These are phyloP conservation scores for Rhodofomes roseus DNA, from an alignment of 1,284 basidiomycete species.

Conservation along the genomic window DNA sequence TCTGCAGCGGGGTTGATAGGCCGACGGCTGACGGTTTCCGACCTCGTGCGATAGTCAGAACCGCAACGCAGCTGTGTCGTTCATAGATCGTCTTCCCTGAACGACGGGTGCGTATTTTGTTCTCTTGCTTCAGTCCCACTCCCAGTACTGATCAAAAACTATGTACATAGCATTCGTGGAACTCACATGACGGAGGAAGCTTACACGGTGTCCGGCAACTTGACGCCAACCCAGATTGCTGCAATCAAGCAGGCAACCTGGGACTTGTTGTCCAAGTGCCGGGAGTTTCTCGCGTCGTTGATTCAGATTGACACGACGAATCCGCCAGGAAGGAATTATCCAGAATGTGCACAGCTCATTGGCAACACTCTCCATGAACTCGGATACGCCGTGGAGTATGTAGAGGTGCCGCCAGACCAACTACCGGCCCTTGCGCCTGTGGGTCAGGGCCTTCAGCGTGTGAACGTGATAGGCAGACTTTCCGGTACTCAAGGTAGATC, in stretches of 20 bases:
- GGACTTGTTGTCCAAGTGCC: conserved; percentile 5
- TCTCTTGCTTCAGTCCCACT: too few species aligned
- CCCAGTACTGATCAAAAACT: too few species aligned
- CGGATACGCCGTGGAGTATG: conserved; percentile 7
- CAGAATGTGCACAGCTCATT: conserved; percentile 7
- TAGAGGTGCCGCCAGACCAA: conserved; percentile 6
- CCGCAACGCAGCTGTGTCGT: too few species aligned
- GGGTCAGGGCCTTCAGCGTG: conserved; percentile 7
- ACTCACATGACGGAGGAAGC: neutral
- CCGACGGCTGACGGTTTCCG: too few species aligned
- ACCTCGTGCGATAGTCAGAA: too few species aligned
- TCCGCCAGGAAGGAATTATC: conserved; percentile 8
- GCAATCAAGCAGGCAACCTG: conserved; percentile 6
- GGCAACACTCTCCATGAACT: neutral
- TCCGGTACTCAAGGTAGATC: neutral
- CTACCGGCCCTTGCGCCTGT: conserved; percentile 5
- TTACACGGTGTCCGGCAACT: neutral
- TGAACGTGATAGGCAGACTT: conserved; percentile 7
- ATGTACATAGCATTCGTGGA: too few species aligned
- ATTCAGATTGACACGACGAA: conserved; percentile 9
- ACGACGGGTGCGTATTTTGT: too few species aligned
- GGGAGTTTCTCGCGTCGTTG: conserved; percentile 3
- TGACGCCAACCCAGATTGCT: conserved; percentile 3
- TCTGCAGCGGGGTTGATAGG: too few species aligned
- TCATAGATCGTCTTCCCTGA: too few species aligned